These are phyloP conservation scores for Oryza coarctata DNA, from an alignment of 176 grass and related monocot genomes.

Conservation along the genomic window DNA sequence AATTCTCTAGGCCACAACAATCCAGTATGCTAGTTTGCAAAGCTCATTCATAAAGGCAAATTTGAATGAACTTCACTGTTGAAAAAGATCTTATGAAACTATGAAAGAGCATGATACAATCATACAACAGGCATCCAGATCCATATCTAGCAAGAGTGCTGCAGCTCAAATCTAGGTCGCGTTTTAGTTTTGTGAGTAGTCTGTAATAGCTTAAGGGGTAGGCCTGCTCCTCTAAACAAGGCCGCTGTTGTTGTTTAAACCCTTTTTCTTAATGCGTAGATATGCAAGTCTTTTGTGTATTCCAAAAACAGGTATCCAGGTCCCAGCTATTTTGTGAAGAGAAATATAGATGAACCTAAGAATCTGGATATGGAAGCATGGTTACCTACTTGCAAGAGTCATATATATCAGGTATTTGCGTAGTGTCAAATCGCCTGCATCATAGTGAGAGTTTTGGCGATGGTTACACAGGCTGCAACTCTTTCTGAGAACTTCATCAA, in stretches of 20 bases:
- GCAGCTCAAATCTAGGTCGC: no score
- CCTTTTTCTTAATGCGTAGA: no score
- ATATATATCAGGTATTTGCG: slow-evolving; percentile 92
- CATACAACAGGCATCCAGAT: neutral
- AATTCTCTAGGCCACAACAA: neutral
- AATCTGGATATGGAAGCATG: slow-evolving; percentile 23
- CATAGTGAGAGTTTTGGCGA: slow-evolving; percentile 26
- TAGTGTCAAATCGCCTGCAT: slow-evolving; percentile 88
- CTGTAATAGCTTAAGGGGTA: no score
- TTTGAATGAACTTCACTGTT: neutral
- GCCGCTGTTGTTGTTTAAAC: no score
- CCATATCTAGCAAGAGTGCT: no score
- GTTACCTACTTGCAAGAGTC: slow-evolving; percentile 98
- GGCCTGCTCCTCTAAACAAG: no score
- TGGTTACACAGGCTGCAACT: slow-evolving; percentile 27
- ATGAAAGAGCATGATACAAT: slow-evolving; percentile 15
- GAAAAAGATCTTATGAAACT: slow-evolving; percentile 4
- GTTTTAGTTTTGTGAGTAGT: no score
- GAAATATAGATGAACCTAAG: neutral
- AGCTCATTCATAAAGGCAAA: neutral
- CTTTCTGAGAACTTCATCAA: slow-evolving; percentile 8
- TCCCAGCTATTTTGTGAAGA: neutral
- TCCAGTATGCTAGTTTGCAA: neutral
- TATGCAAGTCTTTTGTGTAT: no score
- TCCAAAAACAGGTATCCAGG: neutral